Evolutionary conservation across 331 rosid genomes (phyloP), one percentile per base, ranked within the genome.

Genomic region (Erythrophleum ivorense): DNA sequence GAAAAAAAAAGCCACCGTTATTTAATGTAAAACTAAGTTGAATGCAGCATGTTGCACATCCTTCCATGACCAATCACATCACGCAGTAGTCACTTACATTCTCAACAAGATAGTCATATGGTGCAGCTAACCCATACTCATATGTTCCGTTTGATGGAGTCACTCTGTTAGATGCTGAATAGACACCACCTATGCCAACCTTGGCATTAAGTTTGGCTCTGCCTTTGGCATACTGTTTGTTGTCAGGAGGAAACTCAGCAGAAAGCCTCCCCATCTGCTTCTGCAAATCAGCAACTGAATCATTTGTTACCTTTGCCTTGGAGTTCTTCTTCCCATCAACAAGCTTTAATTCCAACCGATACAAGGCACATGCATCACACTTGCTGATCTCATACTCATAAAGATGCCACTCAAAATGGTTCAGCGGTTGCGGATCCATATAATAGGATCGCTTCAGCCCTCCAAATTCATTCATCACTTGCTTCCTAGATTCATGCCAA

Each of bases 401-500:
- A 18, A 96, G 98, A 87, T 96, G 99, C 99, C 99, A 96, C 89
- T 96, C 99, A 80, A 86, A 86, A 84, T 92, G 92, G 86, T 91
- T 91, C 83, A 88, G 77, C 7, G 99, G 99, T 49, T 96, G 99
- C 1, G 99, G 99, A 84, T 96, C 99, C 99, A 96, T 96, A 71
- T 96, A 96, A 86, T 96, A 96, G 78, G 99, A 96, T 80, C 99
- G 87, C 91, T 96, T 96, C 84, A 96, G 94, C 73, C 99, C 99
- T 75, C 94, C 92, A 79, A 78, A 91, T 77, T 94, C 99, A 89
- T 85, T 96, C 91, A 96, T 92, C 71, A 96, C 94, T 91, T 96
- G 99, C 95, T 96, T 96, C 86, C 99, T 94, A 21, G 99, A 96
- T 87, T 96, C 99, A 65, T 96, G 99, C 99, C 99, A 96, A 82